Evolutionary conservation across 352 stramenopile species (phyloP).

Genomic region (Globisporangium splendens): DNA sequence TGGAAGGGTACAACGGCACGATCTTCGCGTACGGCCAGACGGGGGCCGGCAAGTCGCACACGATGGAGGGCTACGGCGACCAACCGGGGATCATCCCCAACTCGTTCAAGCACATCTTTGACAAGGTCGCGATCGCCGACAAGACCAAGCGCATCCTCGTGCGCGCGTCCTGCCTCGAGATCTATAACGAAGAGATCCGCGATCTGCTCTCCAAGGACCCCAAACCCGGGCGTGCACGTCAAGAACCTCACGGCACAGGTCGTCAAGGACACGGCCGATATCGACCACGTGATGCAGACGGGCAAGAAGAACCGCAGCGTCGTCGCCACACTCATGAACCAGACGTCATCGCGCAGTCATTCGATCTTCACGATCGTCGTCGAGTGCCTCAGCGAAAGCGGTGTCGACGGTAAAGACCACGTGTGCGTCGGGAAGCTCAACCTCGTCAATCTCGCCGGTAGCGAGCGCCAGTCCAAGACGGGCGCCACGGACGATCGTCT

Average conservation of each 20-base stretch:
- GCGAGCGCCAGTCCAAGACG: constrained; percentile 72
- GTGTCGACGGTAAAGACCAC: constrained; percentile 82
- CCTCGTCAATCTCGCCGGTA: constrained; percentile 83
- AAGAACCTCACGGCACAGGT: constrained; percentile 84
- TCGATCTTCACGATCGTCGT: constrained; percentile 98
- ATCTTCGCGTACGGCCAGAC: constrained; percentile 45
- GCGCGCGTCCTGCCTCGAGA: constrained; percentile 94
- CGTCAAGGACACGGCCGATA: constrained; percentile 87
- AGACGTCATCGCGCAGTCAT: constrained; percentile 95
- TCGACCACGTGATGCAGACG: constrained; percentile 90
- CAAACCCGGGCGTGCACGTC: constrained; percentile 85
- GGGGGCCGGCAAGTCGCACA: constrained; percentile 87
- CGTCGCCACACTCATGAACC: constrained; percentile 97
- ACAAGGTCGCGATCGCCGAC: constrained; percentile 73
- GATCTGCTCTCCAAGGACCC: constrained; percentile 91
- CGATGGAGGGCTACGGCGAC: constrained; percentile 82
- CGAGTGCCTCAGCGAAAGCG: constrained; percentile 81
- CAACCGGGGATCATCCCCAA: constrained; percentile 88
- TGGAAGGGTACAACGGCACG: constrained; percentile 51
- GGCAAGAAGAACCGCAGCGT: constrained; percentile 95
- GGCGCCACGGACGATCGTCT: constrained; percentile 65
- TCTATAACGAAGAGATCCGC: constrained; percentile 98
- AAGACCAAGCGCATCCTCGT: constrained; percentile 96
- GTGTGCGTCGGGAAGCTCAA: constrained; percentile 97
- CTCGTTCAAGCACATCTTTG: constrained; percentile 90